Evolutionary conservation across 495 filamentous ascomycete genomes (phyloP).

Genomic region (Bacidia gigantensis): DNA sequence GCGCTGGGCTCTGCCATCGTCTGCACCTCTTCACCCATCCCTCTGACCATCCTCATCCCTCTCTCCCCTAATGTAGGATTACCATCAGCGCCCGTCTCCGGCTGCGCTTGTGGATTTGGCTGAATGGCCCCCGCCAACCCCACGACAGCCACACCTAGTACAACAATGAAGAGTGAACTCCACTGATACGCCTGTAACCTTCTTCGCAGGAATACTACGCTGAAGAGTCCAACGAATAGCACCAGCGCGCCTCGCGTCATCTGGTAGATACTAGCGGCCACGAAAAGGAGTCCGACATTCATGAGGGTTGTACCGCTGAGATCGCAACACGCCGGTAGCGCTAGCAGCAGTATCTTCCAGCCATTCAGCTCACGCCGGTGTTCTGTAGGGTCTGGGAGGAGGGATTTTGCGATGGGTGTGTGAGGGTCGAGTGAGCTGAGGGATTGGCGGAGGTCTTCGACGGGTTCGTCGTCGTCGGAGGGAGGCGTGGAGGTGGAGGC

Average conservation of each 20-base stretch:
- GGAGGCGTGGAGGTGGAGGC: background rate
- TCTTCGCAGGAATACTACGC: slow-evolving; percentile 73
- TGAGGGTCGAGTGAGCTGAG: slow-evolving; percentile 26
- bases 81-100: slow-evolving; percentile 15
- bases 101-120: slow-evolving; percentile 43
- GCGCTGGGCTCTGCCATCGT: slow-evolving; percentile 35
- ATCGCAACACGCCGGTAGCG: slow-evolving; percentile 82
- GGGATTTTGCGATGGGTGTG: slow-evolving; percentile 36
- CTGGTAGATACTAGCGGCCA: slow-evolving; percentile 91
- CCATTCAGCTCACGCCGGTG: slow-evolving; percentile 49
- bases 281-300: slow-evolving; percentile 88
- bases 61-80: slow-evolving; percentile 17
- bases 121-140: slow-evolving; percentile 77
- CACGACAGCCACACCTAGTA: slow-evolving; percentile 77
- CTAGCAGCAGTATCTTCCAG: slow-evolving; percentile 59
- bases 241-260: slow-evolving; percentile 95
- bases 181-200: slow-evolving; percentile 75
- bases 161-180: slow-evolving; percentile 73
- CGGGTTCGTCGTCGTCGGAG: slow-evolving; percentile 29
- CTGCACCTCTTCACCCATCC: slow-evolving; percentile 16
- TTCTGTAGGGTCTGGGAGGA: slow-evolving; percentile 24
- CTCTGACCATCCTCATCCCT: slow-evolving; percentile 6
- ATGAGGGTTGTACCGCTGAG: slow-evolving; percentile 91
- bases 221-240: slow-evolving; percentile 89
- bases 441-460: slow-evolving; percentile 27